These are phyloP conservation scores for Dorcoceras hygrometricum DNA, from an alignment of 257 asterid genomes.

Conservation along the genomic window DNA sequence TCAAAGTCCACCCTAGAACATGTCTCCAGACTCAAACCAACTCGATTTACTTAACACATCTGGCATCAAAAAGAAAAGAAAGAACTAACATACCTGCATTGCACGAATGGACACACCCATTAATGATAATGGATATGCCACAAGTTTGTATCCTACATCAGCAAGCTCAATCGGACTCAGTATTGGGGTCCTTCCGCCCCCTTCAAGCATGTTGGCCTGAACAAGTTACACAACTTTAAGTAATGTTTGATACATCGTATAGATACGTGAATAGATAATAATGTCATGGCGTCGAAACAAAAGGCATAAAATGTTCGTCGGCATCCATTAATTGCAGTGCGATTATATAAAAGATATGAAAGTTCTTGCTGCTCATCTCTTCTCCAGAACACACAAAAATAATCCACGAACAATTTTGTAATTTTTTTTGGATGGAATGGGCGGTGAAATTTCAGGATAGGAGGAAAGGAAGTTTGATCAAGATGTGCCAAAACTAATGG, in stretches of 20 bases:
- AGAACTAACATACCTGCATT: slow-evolving; percentile 64
- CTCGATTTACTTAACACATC: neutral
- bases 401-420: neutral
- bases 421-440: too few species aligned
- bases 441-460: too few species aligned
- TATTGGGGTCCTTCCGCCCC: slow-evolving; percentile 95
- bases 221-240: slow-evolving; percentile 28
- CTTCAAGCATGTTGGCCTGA: slow-evolving; percentile 98
- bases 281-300: neutral
- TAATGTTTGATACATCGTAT: slow-evolving; percentile 1
- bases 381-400: slow-evolving; percentile 1
- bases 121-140: slow-evolving; percentile 87
- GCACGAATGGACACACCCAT: slow-evolving; percentile 87
- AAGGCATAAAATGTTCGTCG: slow-evolving; percentile 7
- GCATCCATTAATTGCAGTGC: slow-evolving; percentile 1
- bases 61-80: neutral
- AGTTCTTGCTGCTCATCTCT: too few species aligned
- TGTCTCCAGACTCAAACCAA: neutral
- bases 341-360: neutral
- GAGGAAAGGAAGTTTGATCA: too few species aligned
- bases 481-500: too few species aligned
- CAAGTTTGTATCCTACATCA: slow-evolving; percentile 86
- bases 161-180: slow-evolving; percentile 75
- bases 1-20: too few species aligned
- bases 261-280: slow-evolving; percentile 12